phyloP scores from a whole-genome alignment of 176 grass and related monocot species.

The Aegilops bicornis region DNA sequence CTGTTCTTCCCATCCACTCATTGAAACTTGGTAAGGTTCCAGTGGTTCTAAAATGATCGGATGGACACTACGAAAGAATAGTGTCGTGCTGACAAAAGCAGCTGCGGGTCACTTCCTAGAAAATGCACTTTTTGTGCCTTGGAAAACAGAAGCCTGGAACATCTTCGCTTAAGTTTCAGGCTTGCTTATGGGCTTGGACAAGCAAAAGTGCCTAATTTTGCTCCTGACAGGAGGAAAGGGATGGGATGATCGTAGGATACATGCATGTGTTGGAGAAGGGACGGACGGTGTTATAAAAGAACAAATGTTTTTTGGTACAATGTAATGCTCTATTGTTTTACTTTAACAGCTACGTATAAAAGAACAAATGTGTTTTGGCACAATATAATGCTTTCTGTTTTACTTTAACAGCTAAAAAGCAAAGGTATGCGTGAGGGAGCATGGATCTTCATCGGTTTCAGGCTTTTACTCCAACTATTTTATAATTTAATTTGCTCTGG shows the following conservation, averaged over 20 bases:
- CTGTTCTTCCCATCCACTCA: too few relatives aligned
- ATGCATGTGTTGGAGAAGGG: not conserved
- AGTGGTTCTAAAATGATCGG: not conserved
- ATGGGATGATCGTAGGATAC: not conserved
- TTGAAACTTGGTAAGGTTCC: not conserved
- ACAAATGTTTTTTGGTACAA: not conserved
- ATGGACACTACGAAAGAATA: too few relatives aligned
- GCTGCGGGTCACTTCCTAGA: not conserved
- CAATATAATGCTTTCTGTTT: not conserved
- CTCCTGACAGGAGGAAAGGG: not conserved
- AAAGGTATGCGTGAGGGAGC: not conserved
- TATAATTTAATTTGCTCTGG: too few relatives aligned
- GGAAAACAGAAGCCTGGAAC: not conserved
- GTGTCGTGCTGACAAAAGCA: not conserved
- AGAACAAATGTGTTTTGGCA: not conserved
- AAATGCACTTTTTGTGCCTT: not conserved
- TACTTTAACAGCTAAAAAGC: not conserved
- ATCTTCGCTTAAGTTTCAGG: not conserved
- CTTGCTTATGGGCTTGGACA: not conserved
- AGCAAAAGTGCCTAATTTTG: not conserved
- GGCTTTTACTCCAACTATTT: not conserved
- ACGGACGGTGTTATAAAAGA: not conserved
- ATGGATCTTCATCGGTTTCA: not conserved
- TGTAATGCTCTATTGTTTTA: not conserved
- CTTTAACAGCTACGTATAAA: not conserved